Base-by-base conservation (phyloP, 192 early-diverging fungal genomes). In the Gryganskiella cystojenkinii region DNA sequence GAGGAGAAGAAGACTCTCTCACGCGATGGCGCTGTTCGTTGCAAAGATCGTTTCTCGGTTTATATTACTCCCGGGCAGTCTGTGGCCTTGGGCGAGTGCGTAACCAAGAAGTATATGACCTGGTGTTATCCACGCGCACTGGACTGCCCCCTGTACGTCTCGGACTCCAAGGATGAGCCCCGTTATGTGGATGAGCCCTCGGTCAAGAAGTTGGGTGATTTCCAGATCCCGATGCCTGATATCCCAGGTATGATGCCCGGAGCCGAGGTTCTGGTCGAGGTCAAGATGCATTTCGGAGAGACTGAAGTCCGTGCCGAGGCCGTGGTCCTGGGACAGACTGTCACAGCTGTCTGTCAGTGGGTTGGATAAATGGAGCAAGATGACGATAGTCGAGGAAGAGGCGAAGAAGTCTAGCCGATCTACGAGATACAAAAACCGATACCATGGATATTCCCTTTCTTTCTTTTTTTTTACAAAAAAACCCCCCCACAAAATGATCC, bases 321-420 rank as follows among this genome's bases (percentile, higher is more conserved):
- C 1, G 58, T 69, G 60, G 74, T 78, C 22, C 30, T 78, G 19
- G 74, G 74, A 24, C 74, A 82, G 63, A 82, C 81, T 0, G 83
- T 82, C 31, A 76, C 72, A 15, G 80, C 81, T 24, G 71, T 82
- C 24, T 86, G 85, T 58, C 81, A 82, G 69, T 86, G 81, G 81
- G 64, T 82, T 27, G 80, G 74, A 66, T 85, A 69, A 62, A 45
- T 19, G 1, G 31, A 55, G 30, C 20, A 24, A 25, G 1, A 13
- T 50, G 8, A 9, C 22, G 43, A 51, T 17, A 4, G 28, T 52
- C 15, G 3, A 43, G 13, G 46, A 56, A 33, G 15, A 30, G 15
- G 40, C 53, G 34, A 10, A 43, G 37, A 49, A 56, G 20, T 56
- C 9, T n/a, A n/a, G n/a, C n/a, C n/a, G n/a, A n/a, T n/a, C n/a